A percentile compares a stretch with the other conserved stretches of the same genome.
Conservation (phyloP, 179 eudicot genomes). For the Spinacia oleracea region DNA sequence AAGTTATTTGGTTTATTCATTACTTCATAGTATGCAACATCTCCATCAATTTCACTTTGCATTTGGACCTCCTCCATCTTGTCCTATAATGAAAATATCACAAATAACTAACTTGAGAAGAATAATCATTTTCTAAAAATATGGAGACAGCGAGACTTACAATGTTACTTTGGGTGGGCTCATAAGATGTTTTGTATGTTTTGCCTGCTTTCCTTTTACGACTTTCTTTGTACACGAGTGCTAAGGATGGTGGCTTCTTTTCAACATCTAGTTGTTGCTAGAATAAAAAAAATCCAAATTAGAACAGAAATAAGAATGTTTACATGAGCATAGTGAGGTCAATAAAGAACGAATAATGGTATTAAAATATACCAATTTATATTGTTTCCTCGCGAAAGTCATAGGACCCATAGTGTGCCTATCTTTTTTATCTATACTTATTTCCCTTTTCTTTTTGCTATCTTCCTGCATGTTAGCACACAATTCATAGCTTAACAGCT, state of each 20-base stretch:
- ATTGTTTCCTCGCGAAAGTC: not conserved
- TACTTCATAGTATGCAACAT: conserved; percentile 9
- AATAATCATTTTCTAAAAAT: not conserved
- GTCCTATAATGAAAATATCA: not conserved
- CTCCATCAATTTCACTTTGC: not conserved
- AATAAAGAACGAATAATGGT: not conserved
- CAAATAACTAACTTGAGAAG: not conserved
- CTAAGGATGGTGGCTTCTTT: not conserved
- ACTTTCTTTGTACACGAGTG: conserved; percentile 2
- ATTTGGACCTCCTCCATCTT: not conserved
- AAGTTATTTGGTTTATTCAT: not conserved
- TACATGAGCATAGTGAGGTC: not conserved
- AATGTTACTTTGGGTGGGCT: not conserved
- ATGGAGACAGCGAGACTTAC: not conserved
- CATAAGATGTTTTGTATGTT: not conserved
- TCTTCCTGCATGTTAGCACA: too few relatives aligned
- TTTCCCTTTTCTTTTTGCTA: too few relatives aligned
- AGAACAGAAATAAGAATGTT: not conserved
- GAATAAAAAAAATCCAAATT: not conserved
- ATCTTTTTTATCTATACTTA: not conserved
- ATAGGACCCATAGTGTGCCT: conserved; percentile 12
- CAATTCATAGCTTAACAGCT: too few relatives aligned
- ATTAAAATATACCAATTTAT: conserved; percentile 2
- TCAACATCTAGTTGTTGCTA: not conserved
- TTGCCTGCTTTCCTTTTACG: not conserved